Base-by-base conservation (phyloP, 2,329 filamentous ascomycete species). In the Xylariaceae sp. region DNA sequence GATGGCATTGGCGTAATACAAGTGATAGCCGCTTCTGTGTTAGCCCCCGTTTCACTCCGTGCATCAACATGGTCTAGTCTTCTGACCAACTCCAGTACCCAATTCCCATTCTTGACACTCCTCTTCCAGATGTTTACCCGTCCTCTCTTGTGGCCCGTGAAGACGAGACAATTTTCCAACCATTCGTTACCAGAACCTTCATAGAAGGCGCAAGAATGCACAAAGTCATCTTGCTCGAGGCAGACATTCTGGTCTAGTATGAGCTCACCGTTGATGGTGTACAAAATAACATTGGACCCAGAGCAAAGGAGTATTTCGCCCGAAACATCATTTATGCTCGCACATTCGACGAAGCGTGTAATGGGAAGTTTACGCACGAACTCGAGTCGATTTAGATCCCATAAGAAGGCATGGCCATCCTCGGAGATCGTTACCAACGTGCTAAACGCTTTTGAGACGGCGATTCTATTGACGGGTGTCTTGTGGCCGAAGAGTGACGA, bases 401-500 rank as follows among this genome's bases (percentile, higher is more conserved):
- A 99, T 3, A 97, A 76, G 63, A 96, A 85, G 11, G 92, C 85
- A 38, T 89, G 85, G 0, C 92, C 92, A 64, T 96, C 90, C 0
- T 80, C 80, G 0, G 89, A 92, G 1, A 89, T 87, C 1, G 91
- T 95, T 3, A 97, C 78, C 47, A 99, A 83, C 0, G 91, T 89
- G 65, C 90, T 92, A 69, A 97, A 95, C 0, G 90, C 88, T 56
- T 91, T 88, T 38, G 90, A 95, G 2, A 93, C 86, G 0, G 92
- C 89, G 44, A 99, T 85, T 1, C 84, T 83, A 2, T 84, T 90
- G 14, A 97, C 88, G 0, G 92, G 85, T 0, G 84, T 85, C 66
- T 90, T 90, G 73, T 99, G 94, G 0, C 93, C 94, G 66, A 97
- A 97, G 0, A 99, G 79, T 6, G 88, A 90, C 0, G 88, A 87